Evolutionary conservation across 495 filamentous ascomycete species (phyloP).

Genomic region (Xylona heveae): DNA sequence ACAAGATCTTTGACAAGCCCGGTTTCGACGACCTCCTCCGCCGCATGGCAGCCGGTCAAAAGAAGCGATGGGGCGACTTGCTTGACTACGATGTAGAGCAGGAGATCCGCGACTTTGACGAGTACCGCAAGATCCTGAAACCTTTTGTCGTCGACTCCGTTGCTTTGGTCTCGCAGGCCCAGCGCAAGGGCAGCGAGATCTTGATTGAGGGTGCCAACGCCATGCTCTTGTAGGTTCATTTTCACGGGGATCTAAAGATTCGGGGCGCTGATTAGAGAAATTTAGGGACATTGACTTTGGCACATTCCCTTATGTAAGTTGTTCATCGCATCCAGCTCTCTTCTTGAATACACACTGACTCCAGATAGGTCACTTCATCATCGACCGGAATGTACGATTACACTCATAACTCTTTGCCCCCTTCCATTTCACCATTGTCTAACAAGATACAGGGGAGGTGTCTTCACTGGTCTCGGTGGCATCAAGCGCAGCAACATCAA

Average conservation of each 20-base stretch:
- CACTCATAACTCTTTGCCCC: too few relatives aligned
- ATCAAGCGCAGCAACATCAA: conserved; percentile 31
- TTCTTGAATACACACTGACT: not conserved
- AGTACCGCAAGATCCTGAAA: conserved; percentile 41
- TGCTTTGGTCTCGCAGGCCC: conserved; percentile 29
- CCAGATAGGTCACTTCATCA: too few relatives aligned
- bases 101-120: conserved; percentile 29
- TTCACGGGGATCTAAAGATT: too few relatives aligned
- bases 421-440: too few relatives aligned
- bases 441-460: conserved; percentile 56
- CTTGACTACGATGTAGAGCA: conserved; percentile 58
- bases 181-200: conserved; percentile 38
- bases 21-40: conserved; percentile 56
- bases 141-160: conserved; percentile 51
- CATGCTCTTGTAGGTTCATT: conserved; percentile 59
- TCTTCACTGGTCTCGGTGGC: conserved; percentile 50
- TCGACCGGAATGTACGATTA: too few relatives aligned
- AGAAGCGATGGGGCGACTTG: conserved; percentile 54
- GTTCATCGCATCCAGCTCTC: too few relatives aligned
- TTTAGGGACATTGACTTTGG: conserved; percentile 26
- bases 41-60: conserved; percentile 39
- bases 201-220: conserved; percentile 82
- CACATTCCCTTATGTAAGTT: conserved; percentile 76
- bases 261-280: conserved; percentile 9
- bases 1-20: conserved; percentile 53